Percentiles rank a stretch among this genome's conserved stretches.
Evolutionary conservation across 2,329 filamentous ascomycete species (phyloP).

Genomic region (Onygena corvina): DNA sequence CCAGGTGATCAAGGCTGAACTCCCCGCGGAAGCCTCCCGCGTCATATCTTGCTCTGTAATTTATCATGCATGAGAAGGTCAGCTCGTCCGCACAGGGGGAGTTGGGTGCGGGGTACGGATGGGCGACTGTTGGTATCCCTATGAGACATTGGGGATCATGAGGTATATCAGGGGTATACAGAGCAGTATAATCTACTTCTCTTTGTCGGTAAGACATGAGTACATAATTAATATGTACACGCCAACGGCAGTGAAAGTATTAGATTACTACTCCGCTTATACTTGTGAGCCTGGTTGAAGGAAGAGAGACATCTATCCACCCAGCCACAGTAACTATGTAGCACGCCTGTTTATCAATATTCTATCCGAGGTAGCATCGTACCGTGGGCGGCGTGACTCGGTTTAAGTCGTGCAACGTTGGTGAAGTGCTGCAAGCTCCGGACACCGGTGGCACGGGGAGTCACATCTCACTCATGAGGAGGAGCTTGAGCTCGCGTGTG

Average conservation of each 20-base stretch:
- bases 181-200: no score
- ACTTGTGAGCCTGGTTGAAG: neutral
- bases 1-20: neutral
- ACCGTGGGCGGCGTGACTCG: neutral
- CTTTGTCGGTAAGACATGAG: neutral
- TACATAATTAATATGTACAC: neutral
- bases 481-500: neutral
- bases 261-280: neutral
- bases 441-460: slow-evolving; percentile 1
- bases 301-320: slow-evolving; percentile 4
- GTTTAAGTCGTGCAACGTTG: neutral
- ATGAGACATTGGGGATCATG: neutral
- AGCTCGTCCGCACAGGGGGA: neutral
- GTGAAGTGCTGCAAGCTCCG: neutral
- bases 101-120: neutral
- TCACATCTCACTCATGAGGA: neutral
- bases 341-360: neutral
- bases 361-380: slow-evolving; percentile 1
- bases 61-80: neutral
- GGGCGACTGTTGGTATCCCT: neutral
- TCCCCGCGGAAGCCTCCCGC: neutral
- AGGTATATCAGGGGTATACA: neutral
- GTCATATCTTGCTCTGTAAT: neutral
- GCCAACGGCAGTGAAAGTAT: neutral
- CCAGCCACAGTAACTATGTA: neutral